Base-by-base conservation (phyloP, 345 rosid species). In the Corchorus olitorius region DNA sequence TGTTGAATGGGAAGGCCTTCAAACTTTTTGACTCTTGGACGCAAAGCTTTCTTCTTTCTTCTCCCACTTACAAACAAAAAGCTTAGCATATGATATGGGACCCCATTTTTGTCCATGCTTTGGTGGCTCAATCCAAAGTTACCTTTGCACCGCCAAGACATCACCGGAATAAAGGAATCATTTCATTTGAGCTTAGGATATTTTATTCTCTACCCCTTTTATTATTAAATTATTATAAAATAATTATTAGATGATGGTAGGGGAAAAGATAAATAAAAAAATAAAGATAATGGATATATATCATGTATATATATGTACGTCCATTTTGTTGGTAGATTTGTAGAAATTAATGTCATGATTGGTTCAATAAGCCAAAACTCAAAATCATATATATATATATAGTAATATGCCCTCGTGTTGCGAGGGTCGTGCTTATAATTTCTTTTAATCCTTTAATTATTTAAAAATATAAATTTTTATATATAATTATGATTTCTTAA, bases 241-340 rank as follows among this genome's bases (percentile, higher is more conserved):
- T 8, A 33, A 50, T 39, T 39, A 39, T 27, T 27, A 27, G 27
- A 1, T 27, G 27, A 20, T 35, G 27, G 27, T 46, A 20, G 37
- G 19, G 7, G 7, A 41, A 41, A 41, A 41, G 7, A 45, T 6
- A 45, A 45, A 45, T 6, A 4, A 48, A 45, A 17, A 6, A 11
- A 46, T 39, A 0, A 39, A 27, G 43, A 49, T 8, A 10, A 69
- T 4, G 0, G 58, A 22, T n/a, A n/a, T n/a, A n/a, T n/a, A n/a
- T n/a, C n/a, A n/a, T n/a, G n/a, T n/a, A 50, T 50, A 49, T 45
- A 45, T 45, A 9, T 8, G 5, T 13, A 14, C 6, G 45, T 70
- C 59, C 73, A 43, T 27, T 27, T 69, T 69, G 45, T 50, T 9
- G 46, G 73, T 70, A 34, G 60, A 50, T 70, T 50, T 50, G 60